Percentiles rank a stretch among this genome's conserved stretches.
Conservation (phyloP, 306 rosid species). For the Ochetophila trinervis region DNA sequence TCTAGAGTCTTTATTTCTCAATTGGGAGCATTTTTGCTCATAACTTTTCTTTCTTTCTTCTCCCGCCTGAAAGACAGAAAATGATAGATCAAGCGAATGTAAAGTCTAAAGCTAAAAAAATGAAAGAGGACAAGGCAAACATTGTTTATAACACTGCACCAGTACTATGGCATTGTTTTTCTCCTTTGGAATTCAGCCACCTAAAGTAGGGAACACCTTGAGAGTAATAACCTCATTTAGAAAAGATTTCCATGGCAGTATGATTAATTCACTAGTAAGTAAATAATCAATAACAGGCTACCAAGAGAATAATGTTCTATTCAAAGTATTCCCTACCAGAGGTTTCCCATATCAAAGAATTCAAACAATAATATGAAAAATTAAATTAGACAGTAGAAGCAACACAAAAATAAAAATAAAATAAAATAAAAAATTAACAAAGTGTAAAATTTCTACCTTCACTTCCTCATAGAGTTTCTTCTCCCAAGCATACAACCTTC, state of each 20-base stretch:
- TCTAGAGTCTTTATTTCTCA: slow-evolving; percentile 50
- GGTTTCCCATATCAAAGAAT: neutral
- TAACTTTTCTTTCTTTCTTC: slow-evolving; percentile 50
- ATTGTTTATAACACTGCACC: too few relatives aligned
- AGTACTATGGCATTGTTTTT: too few relatives aligned
- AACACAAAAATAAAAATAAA: too few relatives aligned
- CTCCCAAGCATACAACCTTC: slow-evolving; percentile 85
- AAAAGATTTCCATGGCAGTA: too few relatives aligned
- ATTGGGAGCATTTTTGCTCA: slow-evolving; percentile 50
- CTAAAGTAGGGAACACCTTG: too few relatives aligned
- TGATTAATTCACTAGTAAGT: too few relatives aligned
- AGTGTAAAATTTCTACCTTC: slow-evolving; percentile 42
- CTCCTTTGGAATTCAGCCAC: too few relatives aligned
- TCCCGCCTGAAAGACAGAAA: slow-evolving; percentile 42
- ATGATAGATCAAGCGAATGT: too few relatives aligned
- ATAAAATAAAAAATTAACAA: neutral
- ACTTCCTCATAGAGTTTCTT: slow-evolving; percentile 75
- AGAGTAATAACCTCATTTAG: too few relatives aligned
- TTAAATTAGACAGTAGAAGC: neutral
- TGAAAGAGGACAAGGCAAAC: too few relatives aligned
- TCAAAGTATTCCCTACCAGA: neutral
- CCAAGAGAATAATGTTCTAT: neutral
- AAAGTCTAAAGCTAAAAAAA: too few relatives aligned
- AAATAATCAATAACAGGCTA: too few relatives aligned
- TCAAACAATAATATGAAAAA: neutral